Evolutionary conservation across 768 basidiomycete species (phyloP).

Genomic region (Pulveroboletus ravenelii): DNA sequence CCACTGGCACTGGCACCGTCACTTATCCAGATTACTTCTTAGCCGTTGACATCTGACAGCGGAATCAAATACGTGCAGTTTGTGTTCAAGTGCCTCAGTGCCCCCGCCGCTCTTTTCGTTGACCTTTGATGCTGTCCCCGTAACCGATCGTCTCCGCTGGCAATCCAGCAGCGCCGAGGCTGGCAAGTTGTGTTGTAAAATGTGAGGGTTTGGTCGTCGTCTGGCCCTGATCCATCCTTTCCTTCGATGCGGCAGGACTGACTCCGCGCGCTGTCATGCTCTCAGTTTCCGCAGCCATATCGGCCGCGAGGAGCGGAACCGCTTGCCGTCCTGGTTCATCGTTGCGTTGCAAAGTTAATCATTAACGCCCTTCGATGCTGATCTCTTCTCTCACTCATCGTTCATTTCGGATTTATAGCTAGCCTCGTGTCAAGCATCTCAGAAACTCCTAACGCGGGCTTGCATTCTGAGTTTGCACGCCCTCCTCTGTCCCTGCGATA

Average conservation of each 20-base stretch:
- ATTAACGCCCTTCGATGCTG: constrained; percentile 32
- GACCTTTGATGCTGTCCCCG: constrained; percentile 23
- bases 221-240: background rate
- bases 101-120: constrained; percentile 11
- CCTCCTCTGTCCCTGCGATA: constrained; percentile 24
- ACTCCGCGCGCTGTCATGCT: constrained; percentile 1
- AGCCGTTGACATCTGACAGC: constrained; percentile 26
- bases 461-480: constrained; percentile 28
- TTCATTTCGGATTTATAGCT: constrained; percentile 35
- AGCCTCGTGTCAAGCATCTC: constrained; percentile 31
- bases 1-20: constrained; percentile 7
- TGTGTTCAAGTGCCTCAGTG: constrained; percentile 8
- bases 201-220: constrained; percentile 17
- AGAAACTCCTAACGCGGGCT: constrained; percentile 29
- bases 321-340: constrained; percentile 23
- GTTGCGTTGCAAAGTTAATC: constrained; percentile 30
- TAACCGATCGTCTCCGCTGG: constrained; percentile 16
- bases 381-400: constrained; percentile 31
- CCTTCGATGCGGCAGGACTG: constrained; percentile 3
- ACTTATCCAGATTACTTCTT: constrained; percentile 2
- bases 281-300: constrained; percentile 15
- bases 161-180: constrained; percentile 8
- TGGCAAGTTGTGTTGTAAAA: constrained; percentile 11
- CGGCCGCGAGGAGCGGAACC: constrained; percentile 26
- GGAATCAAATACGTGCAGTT: constrained; percentile 25